Evolutionary conservation across 2,329 filamentous ascomycete species (phyloP), one percentile per base, ranked within the genome.

Genomic region (Dichotomopilus funicola): DNA sequence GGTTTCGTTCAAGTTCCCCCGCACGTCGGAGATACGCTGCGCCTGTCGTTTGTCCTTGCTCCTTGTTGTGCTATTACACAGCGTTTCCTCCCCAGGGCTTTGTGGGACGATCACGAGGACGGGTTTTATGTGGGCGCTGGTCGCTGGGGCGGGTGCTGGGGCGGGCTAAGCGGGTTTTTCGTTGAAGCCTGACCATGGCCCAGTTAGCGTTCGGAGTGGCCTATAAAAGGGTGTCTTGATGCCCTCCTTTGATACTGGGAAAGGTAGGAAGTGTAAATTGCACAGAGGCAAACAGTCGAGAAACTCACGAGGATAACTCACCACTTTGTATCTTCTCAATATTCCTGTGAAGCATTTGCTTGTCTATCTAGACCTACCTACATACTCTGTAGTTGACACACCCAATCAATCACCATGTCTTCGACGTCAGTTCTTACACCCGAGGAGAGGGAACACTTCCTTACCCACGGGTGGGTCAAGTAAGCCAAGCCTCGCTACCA

Each of bases 401-500:
- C 46, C 41, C 8, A 53, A 9, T 36, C 36, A 33, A 27, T 33
- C 51, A 59, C 7, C 45, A 65, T 65, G 63, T 53, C 62, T 6
- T 37, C 58, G 19, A 45, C 54, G 1, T 61, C 63, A 33, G 65
- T 66, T 7, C 68, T 75, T 13, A 72, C 68, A 0, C 66, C 69
- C 1, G 70, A 68, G 36, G 67, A 75, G 49, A 74, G 71, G 62
- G 71, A 72, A 41, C 71, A 74, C 58, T 75, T 74, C 57, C 62
- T 72, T 7, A 54, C 64, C 36, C 68, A 72, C 53, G 73, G 73
- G 37, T 75, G 72, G 71, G 40, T 75, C 48, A 70, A 69, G 68
- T 69, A 63, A 54, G 58, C 34, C 11, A 12, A 40, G 10, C 36
- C 34, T 52, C 41, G 34, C 10, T 41, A 51, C 34, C 41, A 37